Evolutionary conservation across 352 stramenopile genomes (phyloP).

Genomic region (Phytophthora megakarya): DNA sequence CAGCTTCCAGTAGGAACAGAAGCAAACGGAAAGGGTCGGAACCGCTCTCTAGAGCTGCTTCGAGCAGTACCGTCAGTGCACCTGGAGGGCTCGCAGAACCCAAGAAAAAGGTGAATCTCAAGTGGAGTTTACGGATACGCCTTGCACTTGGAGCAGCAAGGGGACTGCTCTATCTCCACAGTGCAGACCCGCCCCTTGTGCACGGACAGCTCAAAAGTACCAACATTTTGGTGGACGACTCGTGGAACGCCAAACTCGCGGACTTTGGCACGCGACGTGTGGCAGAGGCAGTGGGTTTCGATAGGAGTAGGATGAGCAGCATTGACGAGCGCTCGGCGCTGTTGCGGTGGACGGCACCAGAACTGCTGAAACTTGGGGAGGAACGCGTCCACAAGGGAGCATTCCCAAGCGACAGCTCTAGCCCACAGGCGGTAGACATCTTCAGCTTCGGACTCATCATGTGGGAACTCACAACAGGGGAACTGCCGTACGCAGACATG

Average conservation of each 20-base stretch:
- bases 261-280: slow-evolving; percentile 86
- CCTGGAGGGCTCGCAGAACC: slow-evolving; percentile 16
- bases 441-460: slow-evolving; percentile 90
- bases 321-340: slow-evolving; percentile 63
- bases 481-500: slow-evolving; percentile 76
- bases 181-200: slow-evolving; percentile 80
- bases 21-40: slow-evolving; percentile 40
- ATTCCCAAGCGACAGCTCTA: slow-evolving; percentile 49
- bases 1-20: slow-evolving; percentile 29
- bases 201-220: slow-evolving; percentile 89
- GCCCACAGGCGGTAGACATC: slow-evolving; percentile 83
- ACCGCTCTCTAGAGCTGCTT: slow-evolving; percentile 14
- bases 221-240: slow-evolving; percentile 90
- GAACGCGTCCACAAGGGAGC: slow-evolving; percentile 70
- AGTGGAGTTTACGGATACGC: slow-evolving; percentile 81
- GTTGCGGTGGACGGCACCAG: slow-evolving; percentile 78
- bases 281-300: slow-evolving; percentile 77
- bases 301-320: slow-evolving; percentile 61
- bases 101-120: slow-evolving; percentile 70
- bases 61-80: slow-evolving; percentile 27
- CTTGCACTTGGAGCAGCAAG: slow-evolving; percentile 80
- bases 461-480: slow-evolving; percentile 87
- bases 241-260: slow-evolving; percentile 89
- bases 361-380: slow-evolving; percentile 80
- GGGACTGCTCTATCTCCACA: slow-evolving; percentile 85